phyloP scores from a whole-genome alignment of 805 yeast species.

The Schwanniomyces vanrijiae region DNA sequence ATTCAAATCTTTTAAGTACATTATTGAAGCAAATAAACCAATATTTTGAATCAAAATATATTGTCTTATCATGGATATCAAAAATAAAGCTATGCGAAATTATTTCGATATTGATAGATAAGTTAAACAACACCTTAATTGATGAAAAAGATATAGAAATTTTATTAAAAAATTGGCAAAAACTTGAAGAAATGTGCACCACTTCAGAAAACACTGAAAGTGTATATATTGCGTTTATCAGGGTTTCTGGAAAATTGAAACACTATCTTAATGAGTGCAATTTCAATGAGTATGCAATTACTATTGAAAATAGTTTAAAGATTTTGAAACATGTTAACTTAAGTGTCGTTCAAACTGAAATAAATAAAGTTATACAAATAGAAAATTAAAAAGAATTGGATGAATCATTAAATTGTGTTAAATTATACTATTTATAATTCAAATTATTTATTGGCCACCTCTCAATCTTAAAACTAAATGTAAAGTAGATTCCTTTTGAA shows the following conservation, averaged over 20 bases:
- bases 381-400: not conserved
- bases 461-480: constrained; percentile 96
- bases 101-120: constrained; percentile 20
- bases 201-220: constrained; percentile 49
- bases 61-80: constrained; percentile 61
- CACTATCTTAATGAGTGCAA: constrained; percentile 14
- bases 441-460: constrained; percentile 59
- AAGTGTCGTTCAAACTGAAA: constrained; percentile 46
- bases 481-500: constrained; percentile 93
- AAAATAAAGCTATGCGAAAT: constrained; percentile 48
- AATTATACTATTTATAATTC: not conserved
- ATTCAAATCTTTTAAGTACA: constrained; percentile 18
- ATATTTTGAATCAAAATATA: constrained; percentile 22
- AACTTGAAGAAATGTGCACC: constrained; percentile 29
- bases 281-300: constrained; percentile 9
- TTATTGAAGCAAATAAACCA: constrained; percentile 20
- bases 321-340: constrained; percentile 37
- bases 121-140: constrained; percentile 7
- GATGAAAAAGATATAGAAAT: constrained; percentile 7
- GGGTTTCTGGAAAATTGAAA: constrained; percentile 25
- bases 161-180: constrained; percentile 26
- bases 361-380: constrained; percentile 6
- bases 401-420: not conserved
- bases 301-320: constrained; percentile 12
- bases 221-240: constrained; percentile 52